phyloP scores from a whole-genome alignment of 2,329 filamentous ascomycete genomes.

The Fusarium compactum region DNA sequence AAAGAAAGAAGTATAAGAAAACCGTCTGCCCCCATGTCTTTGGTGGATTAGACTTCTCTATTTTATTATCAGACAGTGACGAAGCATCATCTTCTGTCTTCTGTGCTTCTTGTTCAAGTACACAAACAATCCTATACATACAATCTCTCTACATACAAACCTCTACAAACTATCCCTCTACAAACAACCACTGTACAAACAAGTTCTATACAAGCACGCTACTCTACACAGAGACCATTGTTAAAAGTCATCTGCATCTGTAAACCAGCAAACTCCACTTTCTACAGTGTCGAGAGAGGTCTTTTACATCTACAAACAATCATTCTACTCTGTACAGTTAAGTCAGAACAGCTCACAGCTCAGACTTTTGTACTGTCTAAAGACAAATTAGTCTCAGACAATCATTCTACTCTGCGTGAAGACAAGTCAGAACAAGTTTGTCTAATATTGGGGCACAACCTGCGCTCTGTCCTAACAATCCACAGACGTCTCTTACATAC shows the following conservation, averaged over 20 bases:
- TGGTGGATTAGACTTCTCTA: not conserved
- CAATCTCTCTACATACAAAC: not conserved
- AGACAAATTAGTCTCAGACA: no score
- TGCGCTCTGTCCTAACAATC: not conserved
- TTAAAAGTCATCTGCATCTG: not conserved
- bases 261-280: not conserved
- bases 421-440: not conserved
- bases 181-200: not conserved
- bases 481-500: not conserved
- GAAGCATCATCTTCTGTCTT: not conserved
- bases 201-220: not conserved
- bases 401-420: not conserved
- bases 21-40: not conserved
- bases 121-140: not conserved
- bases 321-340: not conserved
- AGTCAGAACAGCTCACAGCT: no score
- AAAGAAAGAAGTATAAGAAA: not conserved
- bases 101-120: not conserved
- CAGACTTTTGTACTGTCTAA: no score
- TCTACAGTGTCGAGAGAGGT: not conserved
- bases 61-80: fast-evolving
- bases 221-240: not conserved
- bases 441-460: not conserved
- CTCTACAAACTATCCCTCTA: no score
- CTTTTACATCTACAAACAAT: not conserved